Conservation (phyloP, 345 rosid genomes). For the Viola odorata region DNA sequence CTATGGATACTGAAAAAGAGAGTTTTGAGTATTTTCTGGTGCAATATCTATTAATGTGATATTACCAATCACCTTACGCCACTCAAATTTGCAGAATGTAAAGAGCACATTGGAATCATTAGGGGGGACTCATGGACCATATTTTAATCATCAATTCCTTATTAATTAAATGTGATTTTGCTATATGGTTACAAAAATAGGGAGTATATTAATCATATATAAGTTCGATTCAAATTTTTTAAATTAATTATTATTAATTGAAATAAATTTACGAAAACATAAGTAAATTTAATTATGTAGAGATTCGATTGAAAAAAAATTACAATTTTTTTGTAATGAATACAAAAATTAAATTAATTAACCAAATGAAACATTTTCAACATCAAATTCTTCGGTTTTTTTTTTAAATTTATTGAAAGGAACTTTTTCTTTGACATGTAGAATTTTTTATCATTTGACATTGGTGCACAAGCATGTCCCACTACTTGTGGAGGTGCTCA, state of each 20-base stretch:
- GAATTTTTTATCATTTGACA: constrained; percentile 15
- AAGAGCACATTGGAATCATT: not conserved
- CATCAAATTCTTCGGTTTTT: not conserved
- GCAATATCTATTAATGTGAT: constrained; percentile 13
- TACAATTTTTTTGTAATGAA: too few relatives aligned
- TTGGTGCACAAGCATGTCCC: constrained; percentile 8
- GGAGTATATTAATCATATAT: too few relatives aligned
- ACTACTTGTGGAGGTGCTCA: not conserved
- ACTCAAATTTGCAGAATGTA: not conserved
- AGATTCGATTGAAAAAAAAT: too few relatives aligned
- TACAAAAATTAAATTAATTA: too few relatives aligned
- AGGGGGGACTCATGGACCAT: constrained; percentile 8
- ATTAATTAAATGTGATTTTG: not conserved
- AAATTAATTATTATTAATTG: too few relatives aligned
- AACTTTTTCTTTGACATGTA: constrained; percentile 1
- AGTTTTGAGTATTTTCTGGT: not conserved
- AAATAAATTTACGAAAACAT: too few relatives aligned
- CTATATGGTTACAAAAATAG: too few relatives aligned
- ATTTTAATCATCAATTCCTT: not conserved
- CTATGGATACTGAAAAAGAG: not conserved
- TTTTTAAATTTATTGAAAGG: not conserved
- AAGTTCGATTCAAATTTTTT: too few relatives aligned
- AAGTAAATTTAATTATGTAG: too few relatives aligned
- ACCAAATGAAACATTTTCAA: too few relatives aligned
- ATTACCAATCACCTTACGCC: constrained; percentile 13